These are phyloP conservation scores for Aphanomyces astaci DNA, from an alignment of 352 stramenopile species.

Conservation along the genomic window DNA sequence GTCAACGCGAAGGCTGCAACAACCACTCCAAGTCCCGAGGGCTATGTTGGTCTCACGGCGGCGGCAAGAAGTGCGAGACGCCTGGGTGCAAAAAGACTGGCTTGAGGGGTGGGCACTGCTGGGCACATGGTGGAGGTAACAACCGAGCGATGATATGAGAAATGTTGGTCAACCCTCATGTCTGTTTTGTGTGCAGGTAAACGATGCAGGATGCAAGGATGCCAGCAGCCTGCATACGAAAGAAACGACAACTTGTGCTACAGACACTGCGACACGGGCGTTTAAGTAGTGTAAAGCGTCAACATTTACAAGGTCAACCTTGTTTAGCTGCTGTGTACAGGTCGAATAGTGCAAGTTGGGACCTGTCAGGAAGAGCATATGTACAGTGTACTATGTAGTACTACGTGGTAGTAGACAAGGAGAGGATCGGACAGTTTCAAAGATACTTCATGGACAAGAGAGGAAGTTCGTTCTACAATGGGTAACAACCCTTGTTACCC, in stretches of 20 bases:
- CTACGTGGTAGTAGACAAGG: too few relatives aligned
- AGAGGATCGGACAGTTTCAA: too few relatives aligned
- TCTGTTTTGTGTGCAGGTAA: constrained; percentile 29
- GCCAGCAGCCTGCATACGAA: constrained; percentile 45
- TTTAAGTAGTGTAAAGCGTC: too few relatives aligned
- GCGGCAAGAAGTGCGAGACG: constrained; percentile 54
- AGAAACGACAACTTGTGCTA: constrained; percentile 42
- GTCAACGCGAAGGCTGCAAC: constrained; percentile 47
- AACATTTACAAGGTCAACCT: too few relatives aligned
- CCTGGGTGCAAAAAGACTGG: constrained; percentile 59
- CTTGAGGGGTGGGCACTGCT: constrained; percentile 65
- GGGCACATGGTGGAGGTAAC: constrained; percentile 75
- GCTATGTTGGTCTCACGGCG: constrained; percentile 73
- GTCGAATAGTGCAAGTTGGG: too few relatives aligned
- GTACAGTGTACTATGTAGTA: too few relatives aligned
- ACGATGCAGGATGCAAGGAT: constrained; percentile 37
- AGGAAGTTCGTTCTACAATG: too few relatives aligned
- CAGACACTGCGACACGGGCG: constrained; percentile 23
- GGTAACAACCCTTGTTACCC: too few relatives aligned
- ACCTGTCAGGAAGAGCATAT: too few relatives aligned
- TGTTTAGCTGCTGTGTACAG: too few relatives aligned
- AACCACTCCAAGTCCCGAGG: constrained; percentile 70
- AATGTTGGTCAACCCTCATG: background rate
- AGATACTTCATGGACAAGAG: too few relatives aligned
- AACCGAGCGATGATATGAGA: too few relatives aligned